Base-by-base conservation (phyloP, 768 basidiomycete genomes). In the Austroboletus eburneus region DNA sequence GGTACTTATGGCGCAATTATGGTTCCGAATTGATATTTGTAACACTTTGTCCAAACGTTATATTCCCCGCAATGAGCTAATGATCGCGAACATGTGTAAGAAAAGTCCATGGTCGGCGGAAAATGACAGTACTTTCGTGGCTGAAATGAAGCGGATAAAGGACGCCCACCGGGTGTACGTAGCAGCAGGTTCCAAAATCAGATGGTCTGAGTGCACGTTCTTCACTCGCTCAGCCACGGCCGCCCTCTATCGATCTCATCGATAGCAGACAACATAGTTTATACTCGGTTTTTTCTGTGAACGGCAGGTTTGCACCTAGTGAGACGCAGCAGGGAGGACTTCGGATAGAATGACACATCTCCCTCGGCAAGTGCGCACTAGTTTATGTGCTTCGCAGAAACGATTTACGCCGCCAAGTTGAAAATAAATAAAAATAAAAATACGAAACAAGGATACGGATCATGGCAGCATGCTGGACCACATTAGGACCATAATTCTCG, bases 41-140 rank as follows among this genome's bases (percentile, higher is more conserved):
- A 17, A 41, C 6, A 13, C 36, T 42, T 5, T 27, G 27, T n/a
- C 27, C 7, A 49, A 63, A 57, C 49, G 51, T 44, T 51, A 61
- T 49, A 42, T 58, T 49, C 58, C 48, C 52, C 61, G 25, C 55
- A 63, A 50, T 55, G 44, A 60, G 49, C 46, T 52, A 49, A 61
- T 51, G 30, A 32, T 14, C 30, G 12, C 14, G 43, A 20, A 57
- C 48, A 43, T 53, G 42, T 35, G 27, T 48, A 33, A 46, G 29
- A 36, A 46, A 41, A 57, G 63, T 54, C 54, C 49, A 32, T 47
- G 41, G 9, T 38, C 20, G 35, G 36, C 22, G 6, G 33, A 16
- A 45, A 34, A 37, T 14, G 5, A 20, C 20, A 27, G n/a, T n/a
- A 25, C 16, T 27, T 29, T 32, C 21, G 42, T 45, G 30, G 48